Conservation (phyloP, 768 basidiomycete species). For the Neoboletus subvelutipes region DNA sequence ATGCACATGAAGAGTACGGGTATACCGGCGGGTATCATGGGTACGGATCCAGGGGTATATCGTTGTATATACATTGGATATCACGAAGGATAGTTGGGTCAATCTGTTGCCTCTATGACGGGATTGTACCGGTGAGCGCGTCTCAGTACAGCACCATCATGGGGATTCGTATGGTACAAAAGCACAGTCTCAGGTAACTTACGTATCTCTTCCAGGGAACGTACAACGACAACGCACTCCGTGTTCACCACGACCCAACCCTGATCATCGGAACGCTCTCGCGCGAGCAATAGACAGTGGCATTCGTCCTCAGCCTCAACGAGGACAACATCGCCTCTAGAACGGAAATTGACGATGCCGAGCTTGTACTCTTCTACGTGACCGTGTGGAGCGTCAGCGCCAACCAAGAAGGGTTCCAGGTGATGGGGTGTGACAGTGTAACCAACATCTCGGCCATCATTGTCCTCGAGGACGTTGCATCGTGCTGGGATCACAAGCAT, state of each 20-base stretch:
- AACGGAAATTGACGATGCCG: slow-evolving; percentile 11
- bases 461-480: slow-evolving; percentile 12
- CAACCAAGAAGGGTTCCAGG: slow-evolving; percentile 8
- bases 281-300: slow-evolving; percentile 12
- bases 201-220: slow-evolving; percentile 8
- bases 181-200: slow-evolving; percentile 2
- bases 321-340: background rate
- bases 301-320: slow-evolving; percentile 4
- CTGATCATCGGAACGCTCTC: slow-evolving; percentile 3
- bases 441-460: slow-evolving; percentile 9
- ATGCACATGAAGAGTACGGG: too few species aligned
- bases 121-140: slow-evolving; percentile 4
- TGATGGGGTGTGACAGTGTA: slow-evolving; percentile 7
- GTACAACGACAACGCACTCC: slow-evolving; percentile 14
- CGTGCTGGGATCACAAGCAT: slow-evolving; percentile 7
- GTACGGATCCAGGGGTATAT: too few species aligned
- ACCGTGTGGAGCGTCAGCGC: slow-evolving; percentile 1
- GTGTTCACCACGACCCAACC: slow-evolving; percentile 19
- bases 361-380: slow-evolving; percentile 7
- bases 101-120: slow-evolving; percentile 1
- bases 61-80: background rate
- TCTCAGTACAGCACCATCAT: background rate
- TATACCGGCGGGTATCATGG: too few species aligned
- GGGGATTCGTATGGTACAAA: slow-evolving; percentile 4
- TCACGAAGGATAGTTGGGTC: background rate